These are phyloP conservation scores for Tuber melanosporum DNA, from an alignment of 495 filamentous ascomycete species.

Conservation along the genomic window DNA sequence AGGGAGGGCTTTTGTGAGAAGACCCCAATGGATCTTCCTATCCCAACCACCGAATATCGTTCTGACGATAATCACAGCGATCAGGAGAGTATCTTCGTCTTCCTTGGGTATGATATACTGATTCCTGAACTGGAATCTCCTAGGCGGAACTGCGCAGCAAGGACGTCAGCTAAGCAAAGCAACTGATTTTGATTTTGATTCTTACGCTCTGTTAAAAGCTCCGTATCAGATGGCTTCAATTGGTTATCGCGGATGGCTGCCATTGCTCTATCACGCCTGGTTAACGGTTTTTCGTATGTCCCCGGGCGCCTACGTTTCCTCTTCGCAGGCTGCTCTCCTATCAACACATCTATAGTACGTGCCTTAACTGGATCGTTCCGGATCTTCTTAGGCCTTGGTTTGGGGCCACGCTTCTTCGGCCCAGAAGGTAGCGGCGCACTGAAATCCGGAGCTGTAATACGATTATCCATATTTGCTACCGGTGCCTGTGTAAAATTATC, in stretches of 20 bases:
- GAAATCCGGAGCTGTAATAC: slow-evolving; percentile 31
- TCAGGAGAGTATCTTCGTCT: slow-evolving; percentile 50
- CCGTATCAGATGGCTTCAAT: slow-evolving; percentile 29
- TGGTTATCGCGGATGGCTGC: slow-evolving; percentile 38
- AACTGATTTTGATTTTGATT: neutral
- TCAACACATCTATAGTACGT: slow-evolving; percentile 33
- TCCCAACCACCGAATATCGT: slow-evolving; percentile 68
- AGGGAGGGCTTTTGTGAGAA: slow-evolving; percentile 62
- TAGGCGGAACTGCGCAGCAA: slow-evolving; percentile 24
- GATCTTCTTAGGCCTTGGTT: slow-evolving; percentile 19
- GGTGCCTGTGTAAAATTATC: slow-evolving; percentile 36
- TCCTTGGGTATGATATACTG: slow-evolving; percentile 40
- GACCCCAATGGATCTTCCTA: slow-evolving; percentile 62
- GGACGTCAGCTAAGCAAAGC: neutral
- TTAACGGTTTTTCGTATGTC: slow-evolving; percentile 31
- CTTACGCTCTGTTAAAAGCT: slow-evolving; percentile 33
- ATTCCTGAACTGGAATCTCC: slow-evolving; percentile 36
- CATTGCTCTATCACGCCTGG: slow-evolving; percentile 40
- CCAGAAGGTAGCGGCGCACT: slow-evolving; percentile 16
- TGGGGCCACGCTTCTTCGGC: slow-evolving; percentile 27
- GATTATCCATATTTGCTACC: slow-evolving; percentile 34
- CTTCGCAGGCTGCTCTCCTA: slow-evolving; percentile 28
- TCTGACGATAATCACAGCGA: slow-evolving; percentile 66
- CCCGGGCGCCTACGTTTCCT: slow-evolving; percentile 33
- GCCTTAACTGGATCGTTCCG: slow-evolving; percentile 11